phyloP scores from a whole-genome alignment of 257 asterid species.

The Nicotiana attenuata region DNA sequence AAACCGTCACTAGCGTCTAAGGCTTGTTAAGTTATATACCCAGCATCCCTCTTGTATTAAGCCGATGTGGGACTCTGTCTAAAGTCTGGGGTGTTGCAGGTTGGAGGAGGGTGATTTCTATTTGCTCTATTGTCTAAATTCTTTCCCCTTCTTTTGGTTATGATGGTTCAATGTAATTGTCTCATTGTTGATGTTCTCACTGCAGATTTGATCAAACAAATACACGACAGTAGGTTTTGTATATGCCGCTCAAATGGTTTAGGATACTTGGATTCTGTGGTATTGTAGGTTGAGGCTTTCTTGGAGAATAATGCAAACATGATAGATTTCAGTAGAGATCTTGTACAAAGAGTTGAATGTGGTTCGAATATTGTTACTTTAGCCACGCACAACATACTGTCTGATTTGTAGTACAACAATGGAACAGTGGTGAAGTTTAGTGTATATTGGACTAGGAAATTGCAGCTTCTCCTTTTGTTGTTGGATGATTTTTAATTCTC shows the following conservation, averaged over 20 bases:
- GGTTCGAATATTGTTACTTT: neutral
- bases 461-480: no score
- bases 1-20: no score
- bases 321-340: neutral
- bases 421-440: neutral
- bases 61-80: no score
- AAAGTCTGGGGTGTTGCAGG: no score
- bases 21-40: no score
- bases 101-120: neutral
- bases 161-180: neutral
- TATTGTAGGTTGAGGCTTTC: conserved; percentile 6
- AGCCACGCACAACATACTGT: neutral
- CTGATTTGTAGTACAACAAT: neutral
- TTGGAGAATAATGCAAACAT: neutral
- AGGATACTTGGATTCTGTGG: neutral
- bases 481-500: no score
- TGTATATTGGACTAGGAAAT: neutral
- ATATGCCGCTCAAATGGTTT: conserved; percentile 7
- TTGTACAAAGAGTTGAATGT: conserved; percentile 8
- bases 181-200: neutral
- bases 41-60: no score
- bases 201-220: conserved; percentile 5
- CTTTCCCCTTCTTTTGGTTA: neutral
- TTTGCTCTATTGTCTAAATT: neutral
- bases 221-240: neutral